Evolutionary conservation across 2,329 filamentous ascomycete species (phyloP).

Genomic region (Colletotrichum tabaci): DNA sequence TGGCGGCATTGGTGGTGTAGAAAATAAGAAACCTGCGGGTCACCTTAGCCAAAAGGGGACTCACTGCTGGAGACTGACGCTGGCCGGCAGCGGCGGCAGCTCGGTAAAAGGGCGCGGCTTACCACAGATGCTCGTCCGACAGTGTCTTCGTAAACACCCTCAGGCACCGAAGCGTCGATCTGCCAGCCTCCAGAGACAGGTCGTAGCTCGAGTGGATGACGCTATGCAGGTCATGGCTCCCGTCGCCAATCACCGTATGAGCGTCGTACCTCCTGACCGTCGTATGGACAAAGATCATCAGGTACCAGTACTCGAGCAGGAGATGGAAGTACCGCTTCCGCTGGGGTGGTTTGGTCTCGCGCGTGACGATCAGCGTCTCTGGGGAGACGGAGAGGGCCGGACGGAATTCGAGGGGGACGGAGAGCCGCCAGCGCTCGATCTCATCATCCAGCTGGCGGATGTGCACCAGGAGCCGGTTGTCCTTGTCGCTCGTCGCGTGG

Average conservation of each 20-base stretch:
- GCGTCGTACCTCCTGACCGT: slow-evolving; percentile 44
- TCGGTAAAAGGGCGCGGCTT: not conserved
- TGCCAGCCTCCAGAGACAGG: slow-evolving; percentile 45
- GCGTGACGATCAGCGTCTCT: not conserved
- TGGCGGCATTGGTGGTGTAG: slow-evolving; percentile 40
- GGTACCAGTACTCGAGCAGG: slow-evolving; percentile 44
- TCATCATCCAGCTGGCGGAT: slow-evolving; percentile 51
- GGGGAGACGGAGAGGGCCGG: slow-evolving; percentile 17
- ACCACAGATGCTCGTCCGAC: slow-evolving; percentile 7
- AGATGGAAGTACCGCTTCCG: slow-evolving; percentile 22
- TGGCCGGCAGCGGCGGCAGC: not conserved
- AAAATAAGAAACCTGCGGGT: slow-evolving; percentile 25
- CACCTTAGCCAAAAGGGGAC: not conserved
- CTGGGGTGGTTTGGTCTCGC: not conserved
- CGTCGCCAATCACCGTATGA: slow-evolving; percentile 18
- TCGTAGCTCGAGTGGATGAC: slow-evolving; percentile 46
- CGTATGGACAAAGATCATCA: slow-evolving; percentile 42
- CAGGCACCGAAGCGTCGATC: slow-evolving; percentile 43
- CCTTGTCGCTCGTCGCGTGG: not conserved
- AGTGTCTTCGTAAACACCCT: slow-evolving; percentile 9
- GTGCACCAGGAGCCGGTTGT: slow-evolving; percentile 40
- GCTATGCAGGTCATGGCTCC: slow-evolving; percentile 43
- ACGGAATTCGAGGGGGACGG: slow-evolving; percentile 41
- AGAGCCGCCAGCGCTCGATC: slow-evolving; percentile 52
- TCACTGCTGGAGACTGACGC: not conserved